phyloP scores from a whole-genome alignment of 768 basidiomycete species.

The Phanerochaete sordida region DNA sequence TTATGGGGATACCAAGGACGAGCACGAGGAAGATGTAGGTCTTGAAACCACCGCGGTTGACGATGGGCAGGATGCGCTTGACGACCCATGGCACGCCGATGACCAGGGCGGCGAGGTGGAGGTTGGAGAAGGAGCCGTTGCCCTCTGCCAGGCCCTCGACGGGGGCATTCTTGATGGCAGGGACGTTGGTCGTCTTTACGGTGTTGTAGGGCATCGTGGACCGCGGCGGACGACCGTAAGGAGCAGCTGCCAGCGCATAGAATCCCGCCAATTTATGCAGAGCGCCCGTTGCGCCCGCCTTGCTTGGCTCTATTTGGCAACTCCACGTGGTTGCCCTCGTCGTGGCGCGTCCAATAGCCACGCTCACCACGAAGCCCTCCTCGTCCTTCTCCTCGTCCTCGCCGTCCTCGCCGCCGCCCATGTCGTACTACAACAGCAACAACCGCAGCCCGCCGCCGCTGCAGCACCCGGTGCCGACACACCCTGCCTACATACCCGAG shows the following conservation, averaged over 20 bases:
- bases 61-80: constrained; percentile 77
- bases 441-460: constrained; percentile 70
- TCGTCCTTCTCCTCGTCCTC: not conserved
- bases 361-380: not conserved
- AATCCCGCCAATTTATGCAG: constrained; percentile 5
- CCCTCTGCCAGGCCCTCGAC: constrained; percentile 81
- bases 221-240: not conserved
- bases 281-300: not conserved
- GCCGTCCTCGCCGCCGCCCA: not conserved
- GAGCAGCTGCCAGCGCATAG: constrained; percentile 5
- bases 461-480: constrained; percentile 85
- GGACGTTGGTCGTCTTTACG: constrained; percentile 61
- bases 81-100: constrained; percentile 80
- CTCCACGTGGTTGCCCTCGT: constrained; percentile 8
- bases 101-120: constrained; percentile 73
- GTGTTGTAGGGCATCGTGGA: constrained; percentile 39
- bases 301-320: constrained; percentile 11
- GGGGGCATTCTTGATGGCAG: constrained; percentile 84
- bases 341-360: not conserved
- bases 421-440: constrained; percentile 35
- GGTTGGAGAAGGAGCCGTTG: constrained; percentile 79
- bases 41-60: constrained; percentile 81
- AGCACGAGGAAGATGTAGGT: constrained; percentile 80
- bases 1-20: constrained; percentile 70
- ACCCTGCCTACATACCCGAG: constrained; percentile 82